phyloP scores from a whole-genome alignment of 768 basidiomycete species.

The Kwoniella shandongensis region DNA sequence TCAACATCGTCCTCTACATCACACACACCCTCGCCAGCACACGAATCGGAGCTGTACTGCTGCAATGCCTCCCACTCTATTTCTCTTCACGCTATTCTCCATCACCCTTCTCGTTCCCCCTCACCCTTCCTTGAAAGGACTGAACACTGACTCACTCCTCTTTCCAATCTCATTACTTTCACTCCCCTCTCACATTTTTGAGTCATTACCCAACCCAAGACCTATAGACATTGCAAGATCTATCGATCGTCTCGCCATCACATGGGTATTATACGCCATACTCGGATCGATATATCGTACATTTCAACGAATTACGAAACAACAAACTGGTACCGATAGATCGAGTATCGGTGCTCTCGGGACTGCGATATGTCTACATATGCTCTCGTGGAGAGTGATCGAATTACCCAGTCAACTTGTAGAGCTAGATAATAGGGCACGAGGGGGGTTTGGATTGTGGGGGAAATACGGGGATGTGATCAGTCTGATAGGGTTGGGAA shows the following conservation, averaged over 20 bases:
- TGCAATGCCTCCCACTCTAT: constrained; percentile 2
- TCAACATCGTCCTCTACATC: too few species aligned
- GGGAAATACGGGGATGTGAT: too few species aligned
- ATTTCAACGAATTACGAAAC: too few species aligned
- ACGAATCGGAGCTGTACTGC: not conserved
- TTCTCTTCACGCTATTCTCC: constrained; percentile 2
- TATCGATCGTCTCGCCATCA: constrained; percentile 1
- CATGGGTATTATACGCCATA: constrained; percentile 3
- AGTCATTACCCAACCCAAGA: not conserved
- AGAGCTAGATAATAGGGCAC: too few species aligned
- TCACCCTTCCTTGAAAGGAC: not conserved
- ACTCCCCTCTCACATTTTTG: constrained; percentile 1
- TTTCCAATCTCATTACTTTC: constrained; percentile 3
- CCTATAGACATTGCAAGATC: not conserved
- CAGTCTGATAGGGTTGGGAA: too few species aligned
- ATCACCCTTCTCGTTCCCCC: not conserved
- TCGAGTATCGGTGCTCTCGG: too few species aligned
- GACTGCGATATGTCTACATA: too few species aligned
- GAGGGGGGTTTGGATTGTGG: too few species aligned
- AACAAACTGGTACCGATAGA: too few species aligned
- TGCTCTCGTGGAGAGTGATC: too few species aligned
- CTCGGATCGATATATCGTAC: constrained; percentile 11
- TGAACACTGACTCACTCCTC: constrained; percentile 3
- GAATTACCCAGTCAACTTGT: too few species aligned
- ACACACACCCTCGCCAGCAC: too few species aligned